These are phyloP conservation scores for Pseudonectria buxi DNA, from an alignment of 2,329 filamentous ascomycete genomes.

Conservation along the genomic window DNA sequence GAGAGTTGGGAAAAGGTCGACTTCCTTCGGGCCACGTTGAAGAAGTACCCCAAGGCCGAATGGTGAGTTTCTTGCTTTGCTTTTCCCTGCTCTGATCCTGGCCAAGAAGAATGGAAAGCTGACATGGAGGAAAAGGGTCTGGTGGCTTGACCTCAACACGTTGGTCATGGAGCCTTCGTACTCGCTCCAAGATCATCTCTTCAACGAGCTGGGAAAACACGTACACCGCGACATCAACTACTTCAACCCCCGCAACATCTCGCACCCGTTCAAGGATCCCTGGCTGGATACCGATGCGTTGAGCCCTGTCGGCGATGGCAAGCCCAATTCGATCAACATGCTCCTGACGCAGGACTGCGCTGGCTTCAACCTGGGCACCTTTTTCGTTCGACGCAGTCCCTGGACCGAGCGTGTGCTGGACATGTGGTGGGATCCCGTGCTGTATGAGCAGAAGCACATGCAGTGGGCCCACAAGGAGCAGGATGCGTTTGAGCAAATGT, in stretches of 20 bases:
- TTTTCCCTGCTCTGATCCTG: background rate
- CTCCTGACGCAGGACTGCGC: constrained; percentile 88
- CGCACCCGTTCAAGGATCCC: constrained; percentile 66
- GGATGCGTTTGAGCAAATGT: constrained; percentile 88
- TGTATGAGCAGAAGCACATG: constrained; percentile 98
- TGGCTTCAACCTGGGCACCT: constrained; percentile 94
- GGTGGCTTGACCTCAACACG: constrained; percentile 98
- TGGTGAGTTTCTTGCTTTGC: constrained; percentile 57
- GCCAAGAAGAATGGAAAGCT: background rate
- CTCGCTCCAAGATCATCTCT: constrained; percentile 85
- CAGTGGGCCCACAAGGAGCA: constrained; percentile 99
- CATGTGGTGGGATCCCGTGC: constrained; percentile 96
- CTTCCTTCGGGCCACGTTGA: constrained; percentile 77
- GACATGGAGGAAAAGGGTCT: constrained; percentile 70
- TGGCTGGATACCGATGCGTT: constrained; percentile 71
- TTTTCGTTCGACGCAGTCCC: constrained; percentile 76
- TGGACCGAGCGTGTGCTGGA: constrained; percentile 92
- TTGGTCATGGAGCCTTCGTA: constrained; percentile 95
- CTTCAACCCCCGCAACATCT: constrained; percentile 92
- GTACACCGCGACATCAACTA: constrained; percentile 94
- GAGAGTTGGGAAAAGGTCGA: constrained; percentile 99
- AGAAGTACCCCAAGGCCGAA: constrained; percentile 91
- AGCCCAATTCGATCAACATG: constrained; percentile 73
- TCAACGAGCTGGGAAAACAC: constrained; percentile 66
- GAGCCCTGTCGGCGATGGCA: constrained; percentile 70